These are phyloP conservation scores for Saccharomycopsis fermentans DNA, from an alignment of 805 yeast species.

Conservation along the genomic window DNA sequence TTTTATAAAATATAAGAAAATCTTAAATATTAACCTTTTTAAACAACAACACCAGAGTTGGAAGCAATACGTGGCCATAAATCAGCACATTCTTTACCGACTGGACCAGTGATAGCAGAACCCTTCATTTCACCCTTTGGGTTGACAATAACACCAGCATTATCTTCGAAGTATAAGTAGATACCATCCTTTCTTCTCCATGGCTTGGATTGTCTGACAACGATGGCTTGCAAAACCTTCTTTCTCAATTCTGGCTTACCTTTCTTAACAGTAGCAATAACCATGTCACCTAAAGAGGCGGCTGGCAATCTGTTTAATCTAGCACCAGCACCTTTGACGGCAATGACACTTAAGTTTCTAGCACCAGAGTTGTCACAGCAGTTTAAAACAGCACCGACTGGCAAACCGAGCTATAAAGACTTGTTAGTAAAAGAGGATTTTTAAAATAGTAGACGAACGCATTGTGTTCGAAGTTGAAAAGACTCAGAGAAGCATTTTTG, in stretches of 20 bases:
- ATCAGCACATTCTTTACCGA: conserved; percentile 99
- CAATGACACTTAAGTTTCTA: conserved; percentile 95
- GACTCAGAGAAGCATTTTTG: no score
- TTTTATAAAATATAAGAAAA: neutral
- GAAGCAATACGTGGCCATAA: conserved; percentile 99
- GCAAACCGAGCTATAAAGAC: conserved; percentile 79
- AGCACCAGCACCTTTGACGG: conserved; percentile 99
- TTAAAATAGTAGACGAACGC: no score
- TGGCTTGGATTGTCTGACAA: conserved; percentile 97
- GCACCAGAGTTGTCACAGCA: conserved; percentile 99
- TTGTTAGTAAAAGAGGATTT: neutral
- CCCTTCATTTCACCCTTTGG: conserved; percentile 99
- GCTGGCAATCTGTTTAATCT: conserved; percentile 99
- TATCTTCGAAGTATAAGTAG: conserved; percentile 98
- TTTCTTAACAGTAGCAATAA: conserved; percentile 98
- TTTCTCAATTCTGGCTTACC: conserved; percentile 99
- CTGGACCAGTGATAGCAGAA: conserved; percentile 99
- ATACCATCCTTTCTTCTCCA: conserved; percentile 99
- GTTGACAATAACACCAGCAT: conserved; percentile 99
- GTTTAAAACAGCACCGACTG: conserved; percentile 99
- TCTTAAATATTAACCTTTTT: conserved; percentile 27
- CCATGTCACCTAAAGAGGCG: conserved; percentile 99
- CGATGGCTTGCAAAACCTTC: conserved; percentile 99
- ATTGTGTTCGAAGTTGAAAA: no score
- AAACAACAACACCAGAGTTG: conserved; percentile 99